A percentile compares a stretch with the other conserved stretches of the same genome.
phyloP scores from a whole-genome alignment of 177 flowering plant species.

The Vitis hybrid region DNA sequence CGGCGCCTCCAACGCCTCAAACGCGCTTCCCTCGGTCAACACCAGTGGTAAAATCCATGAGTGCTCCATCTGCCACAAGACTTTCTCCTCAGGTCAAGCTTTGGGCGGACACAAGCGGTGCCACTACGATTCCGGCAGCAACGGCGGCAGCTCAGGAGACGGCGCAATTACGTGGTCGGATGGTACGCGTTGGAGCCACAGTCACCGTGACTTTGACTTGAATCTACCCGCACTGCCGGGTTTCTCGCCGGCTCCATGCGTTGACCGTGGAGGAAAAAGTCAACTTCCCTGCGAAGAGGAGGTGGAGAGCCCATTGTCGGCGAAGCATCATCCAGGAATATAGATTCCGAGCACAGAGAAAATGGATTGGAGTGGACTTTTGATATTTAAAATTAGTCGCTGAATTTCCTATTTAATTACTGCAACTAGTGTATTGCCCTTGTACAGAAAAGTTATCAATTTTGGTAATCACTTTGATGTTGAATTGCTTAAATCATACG shows the following conservation, averaged over 20 bases:
- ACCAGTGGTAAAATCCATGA: slow-evolving; percentile 50
- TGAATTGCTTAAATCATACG: neutral
- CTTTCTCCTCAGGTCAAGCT: slow-evolving; percentile 88
- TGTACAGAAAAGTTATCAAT: neutral
- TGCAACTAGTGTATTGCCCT: too few species aligned
- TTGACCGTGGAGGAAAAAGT: neutral
- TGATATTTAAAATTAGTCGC: too few species aligned
- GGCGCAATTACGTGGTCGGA: neutral
- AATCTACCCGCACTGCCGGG: slow-evolving; percentile 56
- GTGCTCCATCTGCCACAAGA: slow-evolving; percentile 85
- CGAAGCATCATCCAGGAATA: slow-evolving; percentile 19
- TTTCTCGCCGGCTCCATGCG: slow-evolving; percentile 14
- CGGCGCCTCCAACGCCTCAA: slow-evolving; percentile 2
- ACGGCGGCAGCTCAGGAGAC: slow-evolving; percentile 4
- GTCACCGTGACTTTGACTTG: slow-evolving; percentile 42
- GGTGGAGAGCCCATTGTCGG: slow-evolving; percentile 58
- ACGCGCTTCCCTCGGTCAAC: slow-evolving; percentile 3
- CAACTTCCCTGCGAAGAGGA: slow-evolving; percentile 37
- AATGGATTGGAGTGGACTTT: too few species aligned
- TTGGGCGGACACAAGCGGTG: slow-evolving; percentile 97
- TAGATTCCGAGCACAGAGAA: too few species aligned
- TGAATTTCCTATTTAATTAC: too few species aligned
- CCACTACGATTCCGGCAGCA: slow-evolving; percentile 66
- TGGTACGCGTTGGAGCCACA: slow-evolving; percentile 2
- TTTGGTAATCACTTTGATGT: neutral